Conservation (phyloP, 208 protist species). For the Tritrichomonas musculus region DNA sequence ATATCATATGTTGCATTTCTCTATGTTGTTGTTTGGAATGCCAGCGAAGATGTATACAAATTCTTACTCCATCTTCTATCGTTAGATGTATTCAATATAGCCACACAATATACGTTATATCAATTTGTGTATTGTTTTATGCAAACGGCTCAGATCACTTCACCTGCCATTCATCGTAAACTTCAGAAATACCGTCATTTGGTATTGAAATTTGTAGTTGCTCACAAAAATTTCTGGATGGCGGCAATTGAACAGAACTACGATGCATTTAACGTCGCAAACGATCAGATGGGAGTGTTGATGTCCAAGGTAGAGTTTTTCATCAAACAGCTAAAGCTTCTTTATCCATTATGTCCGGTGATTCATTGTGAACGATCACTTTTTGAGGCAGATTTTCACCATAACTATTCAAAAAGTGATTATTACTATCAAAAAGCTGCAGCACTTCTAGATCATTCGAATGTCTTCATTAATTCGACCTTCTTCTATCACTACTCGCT, state of each 20-base stretch:
- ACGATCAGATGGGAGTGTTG: no score
- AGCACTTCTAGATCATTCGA: no score
- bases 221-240: background rate
- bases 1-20: background rate
- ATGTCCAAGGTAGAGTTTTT: no score
- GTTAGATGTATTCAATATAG: background rate
- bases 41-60: background rate
- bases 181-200: background rate
- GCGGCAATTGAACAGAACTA: background rate
- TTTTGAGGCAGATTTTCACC: no score
- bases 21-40: background rate
- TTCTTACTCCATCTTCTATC: background rate
- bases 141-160: background rate
- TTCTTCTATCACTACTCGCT: no score
- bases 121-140: slow-evolving; percentile 3
- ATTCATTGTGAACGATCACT: no score
- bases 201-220: background rate
- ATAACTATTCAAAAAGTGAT: no score
- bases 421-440: no score
- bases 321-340: no score
- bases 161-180: background rate
- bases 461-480: no score
- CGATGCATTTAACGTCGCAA: background rate
- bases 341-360: no score
- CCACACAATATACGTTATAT: background rate